Base-by-base conservation (phyloP, 2,329 filamentous ascomycete genomes). In the Hypoxylon sp. region DNA sequence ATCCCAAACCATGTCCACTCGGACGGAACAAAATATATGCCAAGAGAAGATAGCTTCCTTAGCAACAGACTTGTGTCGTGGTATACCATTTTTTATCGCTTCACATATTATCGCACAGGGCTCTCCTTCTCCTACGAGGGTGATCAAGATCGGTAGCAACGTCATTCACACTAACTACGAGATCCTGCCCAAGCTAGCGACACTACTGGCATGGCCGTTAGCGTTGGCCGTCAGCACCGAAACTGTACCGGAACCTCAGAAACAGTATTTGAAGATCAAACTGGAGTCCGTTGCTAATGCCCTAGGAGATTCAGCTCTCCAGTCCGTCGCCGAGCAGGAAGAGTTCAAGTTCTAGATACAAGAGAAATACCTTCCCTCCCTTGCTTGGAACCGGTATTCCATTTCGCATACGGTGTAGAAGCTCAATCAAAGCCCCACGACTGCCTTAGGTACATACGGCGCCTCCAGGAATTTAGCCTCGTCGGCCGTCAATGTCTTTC, bases 381-480 rank as follows among this genome's bases (percentile, higher is more conserved):
- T 38, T 23, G 11, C 14, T 28, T 32, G 2, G 14, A 55, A n/a
- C 3, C 11, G 38, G 5, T 2, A n/a, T 11, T 17, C 6, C n/a
- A 34, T 17, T 23, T 45, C 19, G 17, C 5, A 10, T 11, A 32
- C 9, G 13, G 17, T 23, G 19, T 9, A 2, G 6, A 13, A 10
- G 5, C 23, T 9, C 14, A n/a, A 32, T 64, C 36, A 68, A 3
- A 56, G 57, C 0, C 83, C 82, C 7, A 75, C 45, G n/a, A 86
- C 78, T 7, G 77, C 70, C 81, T 87, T 85, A 0, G 86, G 84
- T 67, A 84, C 67, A 76, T 91, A 91, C 14, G 85, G 81, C 75
- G 88, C 88, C 76, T 91, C 89, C 2, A 91, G 78, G 71, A 87
- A 89, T 58, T 83, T 81, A 65, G 86, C 82, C 73, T 91, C 89